Evolutionary conservation across 306 rosid genomes (phyloP), one percentile per base, ranked within the genome.

Genomic region (Acmispon strigosus): DNA sequence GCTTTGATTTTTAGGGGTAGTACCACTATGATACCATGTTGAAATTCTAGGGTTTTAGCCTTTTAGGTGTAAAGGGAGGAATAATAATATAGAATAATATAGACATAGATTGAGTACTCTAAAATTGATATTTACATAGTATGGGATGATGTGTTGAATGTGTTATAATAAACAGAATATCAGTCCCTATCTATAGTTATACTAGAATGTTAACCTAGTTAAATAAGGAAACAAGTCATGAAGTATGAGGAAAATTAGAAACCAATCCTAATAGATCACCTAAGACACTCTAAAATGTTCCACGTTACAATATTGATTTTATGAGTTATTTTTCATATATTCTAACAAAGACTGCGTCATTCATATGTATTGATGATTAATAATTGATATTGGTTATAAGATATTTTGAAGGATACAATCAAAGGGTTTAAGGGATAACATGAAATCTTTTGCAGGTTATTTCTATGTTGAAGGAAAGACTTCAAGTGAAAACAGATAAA

Each of bases 401-500:
- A 62, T 32, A 17, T 74, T 73, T 53, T 42, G 10, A 41, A 50
- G 42, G 66, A 49, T 73, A 44, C 75, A 42, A 34, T 62, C 37
- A 50, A 64, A 17, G 52, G 49, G 11, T 19, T 18, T 53, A 60
- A 59, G 36, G 37, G 72, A 72, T 72, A 72, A 77, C 75, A 47
- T 61, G 57, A 37, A 47, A 45, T 49, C 44, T 62, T 72, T 69
- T 80, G 78, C 87, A 94, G 97, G 89, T 94, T 78, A 81, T 87
- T 64, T 42, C 89, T 51, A 86, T 71, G 88, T 72, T 94, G 86
- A 86, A 74, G 82, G 87, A 87, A 69, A 90, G 89, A 77, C 95
- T 89, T 62, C 86, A 86, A 69, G 74, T 94, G 59, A 45, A 81
- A 51, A 80, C 67, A 41, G 86, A 86, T 68, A 84, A 89, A 78